Evolutionary conservation across 208 protist genomes (phyloP).

Genomic region (Trypanosoma rangeli): DNA sequence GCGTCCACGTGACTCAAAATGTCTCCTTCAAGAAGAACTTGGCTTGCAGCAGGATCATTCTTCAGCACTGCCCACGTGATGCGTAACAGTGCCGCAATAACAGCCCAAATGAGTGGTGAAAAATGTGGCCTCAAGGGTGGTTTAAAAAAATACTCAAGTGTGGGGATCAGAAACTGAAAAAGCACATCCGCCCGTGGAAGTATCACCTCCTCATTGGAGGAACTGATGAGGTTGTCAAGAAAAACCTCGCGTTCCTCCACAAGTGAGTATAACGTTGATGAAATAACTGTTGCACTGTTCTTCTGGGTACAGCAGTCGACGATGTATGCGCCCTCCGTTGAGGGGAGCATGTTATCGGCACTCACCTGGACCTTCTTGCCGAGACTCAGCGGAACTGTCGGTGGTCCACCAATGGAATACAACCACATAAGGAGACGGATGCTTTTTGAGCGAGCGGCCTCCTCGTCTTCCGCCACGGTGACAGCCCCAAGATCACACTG

Average conservation of each 20-base stretch:
- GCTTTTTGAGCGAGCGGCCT: not conserved
- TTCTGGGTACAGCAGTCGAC: constrained; percentile 18
- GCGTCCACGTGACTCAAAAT: constrained; percentile 37
- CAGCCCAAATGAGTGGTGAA: constrained; percentile 26
- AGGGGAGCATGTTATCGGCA: constrained; percentile 19
- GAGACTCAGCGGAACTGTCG: constrained; percentile 6
- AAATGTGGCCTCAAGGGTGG: constrained; percentile 1
- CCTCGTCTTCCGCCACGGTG: constrained; percentile 2
- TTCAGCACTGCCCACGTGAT: constrained; percentile 41
- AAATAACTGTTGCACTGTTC: constrained; percentile 16
- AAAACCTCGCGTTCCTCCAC: constrained; percentile 26
- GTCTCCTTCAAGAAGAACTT: constrained; percentile 43
- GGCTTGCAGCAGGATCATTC: constrained; percentile 38
- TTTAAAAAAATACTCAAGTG: constrained; percentile 23
- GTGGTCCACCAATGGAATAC: constrained; percentile 21
- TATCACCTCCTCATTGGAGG: constrained; percentile 22
- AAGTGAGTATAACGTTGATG: not conserved
- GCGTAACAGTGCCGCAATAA: constrained; percentile 39
- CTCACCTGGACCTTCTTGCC: constrained; percentile 21
- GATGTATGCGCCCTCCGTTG: constrained; percentile 27
- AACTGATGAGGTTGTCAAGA: constrained; percentile 28
- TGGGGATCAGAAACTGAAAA: constrained; percentile 26
- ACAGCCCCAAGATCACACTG: constrained; percentile 8
- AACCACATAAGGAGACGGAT: constrained; percentile 28
- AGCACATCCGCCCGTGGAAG: constrained; percentile 23